Base-by-base conservation (phyloP, 2,329 filamentous ascomycete species). In the Tolypocladium ovalisporum region DNA sequence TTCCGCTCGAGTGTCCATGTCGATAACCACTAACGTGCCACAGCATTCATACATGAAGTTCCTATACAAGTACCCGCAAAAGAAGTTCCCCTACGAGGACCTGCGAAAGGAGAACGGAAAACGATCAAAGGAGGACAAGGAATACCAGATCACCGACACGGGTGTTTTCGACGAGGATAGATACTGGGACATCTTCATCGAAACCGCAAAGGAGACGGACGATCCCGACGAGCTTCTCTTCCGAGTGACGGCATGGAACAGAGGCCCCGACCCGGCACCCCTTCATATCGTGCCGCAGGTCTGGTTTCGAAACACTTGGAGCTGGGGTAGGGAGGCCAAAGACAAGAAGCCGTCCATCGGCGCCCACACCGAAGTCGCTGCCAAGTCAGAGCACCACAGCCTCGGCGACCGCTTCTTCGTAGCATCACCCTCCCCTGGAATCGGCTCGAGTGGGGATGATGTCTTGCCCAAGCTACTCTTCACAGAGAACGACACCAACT, bases 21-120 rank as follows among this genome's bases (percentile, higher is more conserved):
- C 54, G 53, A 47, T 27, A 44, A 49, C 29, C 10, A 58, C 56
- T 64, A 62, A 67, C 60, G 59, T 58, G 29, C 56, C 58, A 35
- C 70, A 92, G 89, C 92, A 97, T 74, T 96, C 93, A 34, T 97
- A 97, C 78, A 97, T 97, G 93, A 97, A 97, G 73, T 95, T 86
- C 68, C 86, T 97, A 64, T 97, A 97, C 82, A 97, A 97, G 74
- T 95, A 97, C 66, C 94, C 94, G 0, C 93, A 97, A 74, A 83
- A 82, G 66, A 85, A 87, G 62, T 97, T 97, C 67, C 94, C 93
- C 2, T 97, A 97, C 76, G 81, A 97, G 71, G 85, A 96, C 62
- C 78, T 97, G 52, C 76, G 95, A 62, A 78, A 89, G 62, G 90
- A 95, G 68, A 97, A 96, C 69, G 91, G 85, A 49, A 83, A 79